Percentiles rank a stretch among this genome's conserved stretches.
These are phyloP conservation scores for Fusarium pseudograminearum DNA, from an alignment of 2,329 filamentous ascomycete species.

Conservation along the genomic window DNA sequence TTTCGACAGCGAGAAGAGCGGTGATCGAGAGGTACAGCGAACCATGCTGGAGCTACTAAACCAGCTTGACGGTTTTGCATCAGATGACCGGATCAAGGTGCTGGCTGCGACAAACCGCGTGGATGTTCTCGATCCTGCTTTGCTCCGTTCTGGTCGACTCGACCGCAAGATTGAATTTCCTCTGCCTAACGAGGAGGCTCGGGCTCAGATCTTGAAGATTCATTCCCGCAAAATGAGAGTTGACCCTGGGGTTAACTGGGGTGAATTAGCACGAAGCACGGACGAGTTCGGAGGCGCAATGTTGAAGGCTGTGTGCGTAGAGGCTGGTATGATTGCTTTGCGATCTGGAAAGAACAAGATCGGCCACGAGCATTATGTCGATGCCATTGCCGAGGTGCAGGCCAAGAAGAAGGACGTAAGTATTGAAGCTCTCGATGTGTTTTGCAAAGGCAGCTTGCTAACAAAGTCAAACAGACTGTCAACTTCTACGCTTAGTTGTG, in stretches of 20 bases:
- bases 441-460: slow-evolving; percentile 16
- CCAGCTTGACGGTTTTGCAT: slow-evolving; percentile 97
- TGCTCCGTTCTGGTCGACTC: slow-evolving; percentile 90
- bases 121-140: slow-evolving; percentile 90
- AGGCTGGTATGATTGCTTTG: slow-evolving; percentile 98
- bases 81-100: slow-evolving; percentile 96
- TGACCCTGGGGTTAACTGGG: slow-evolving; percentile 93
- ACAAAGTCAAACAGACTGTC: slow-evolving; percentile 60
- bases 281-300: slow-evolving; percentile 98
- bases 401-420: slow-evolving; percentile 91
- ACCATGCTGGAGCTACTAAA: slow-evolving; percentile 99
- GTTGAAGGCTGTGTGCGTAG: slow-evolving; percentile 98
- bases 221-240: slow-evolving; percentile 99
- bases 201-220: slow-evolving; percentile 96
- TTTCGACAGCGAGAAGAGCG: slow-evolving; percentile 98
- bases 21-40: slow-evolving; percentile 96
- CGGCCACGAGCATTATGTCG: slow-evolving; percentile 97
- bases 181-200: slow-evolving; percentile 95
- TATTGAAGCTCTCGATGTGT: slow-evolving; percentile 33
- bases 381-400: slow-evolving; percentile 96
- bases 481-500: slow-evolving; percentile 64
- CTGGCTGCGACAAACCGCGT: slow-evolving; percentile 94
- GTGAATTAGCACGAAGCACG: slow-evolving; percentile 92
- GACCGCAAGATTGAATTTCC: slow-evolving; percentile 99
- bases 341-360: slow-evolving; percentile 96